phyloP scores from a whole-genome alignment of 148 eudicot species.

The Oxyria digyna region DNA sequence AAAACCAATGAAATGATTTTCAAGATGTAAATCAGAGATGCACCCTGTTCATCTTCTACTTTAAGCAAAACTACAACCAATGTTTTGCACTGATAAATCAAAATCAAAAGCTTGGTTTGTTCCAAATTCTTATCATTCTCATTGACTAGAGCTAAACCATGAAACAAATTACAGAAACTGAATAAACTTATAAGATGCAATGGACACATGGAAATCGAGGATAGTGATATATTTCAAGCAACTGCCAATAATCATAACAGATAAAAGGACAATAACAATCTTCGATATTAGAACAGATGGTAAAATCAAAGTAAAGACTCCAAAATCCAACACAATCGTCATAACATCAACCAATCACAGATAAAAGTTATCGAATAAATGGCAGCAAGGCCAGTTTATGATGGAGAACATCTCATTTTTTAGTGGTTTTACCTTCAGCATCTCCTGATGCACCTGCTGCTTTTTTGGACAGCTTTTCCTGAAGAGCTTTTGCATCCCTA shows the following conservation, averaged over 20 bases:
- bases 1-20: neutral
- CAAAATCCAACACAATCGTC: conserved; percentile 8
- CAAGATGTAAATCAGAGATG: neutral
- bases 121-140: neutral
- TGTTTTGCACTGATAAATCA: too few species aligned
- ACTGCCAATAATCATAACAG: neutral
- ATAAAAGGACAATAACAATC: neutral
- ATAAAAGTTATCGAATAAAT: neutral
- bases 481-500: conserved; percentile 92
- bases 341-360: neutral
- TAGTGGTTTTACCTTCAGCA: conserved; percentile 55
- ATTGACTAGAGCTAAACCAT: neutral
- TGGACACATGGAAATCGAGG: neutral
- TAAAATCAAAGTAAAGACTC: neutral
- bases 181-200: neutral
- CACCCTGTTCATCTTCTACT: neutral
- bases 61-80: too few species aligned
- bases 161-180: neutral
- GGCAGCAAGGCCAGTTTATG: conserved; percentile 1
- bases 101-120: too few species aligned
- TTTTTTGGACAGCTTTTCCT: conserved; percentile 82
- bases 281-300: neutral
- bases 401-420: conserved; percentile 35
- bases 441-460: conserved; percentile 37
- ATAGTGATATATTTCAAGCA: neutral